Evolutionary conservation across 192 early-diverging fungal genomes (phyloP).

Genomic region (Backusella circina): DNA sequence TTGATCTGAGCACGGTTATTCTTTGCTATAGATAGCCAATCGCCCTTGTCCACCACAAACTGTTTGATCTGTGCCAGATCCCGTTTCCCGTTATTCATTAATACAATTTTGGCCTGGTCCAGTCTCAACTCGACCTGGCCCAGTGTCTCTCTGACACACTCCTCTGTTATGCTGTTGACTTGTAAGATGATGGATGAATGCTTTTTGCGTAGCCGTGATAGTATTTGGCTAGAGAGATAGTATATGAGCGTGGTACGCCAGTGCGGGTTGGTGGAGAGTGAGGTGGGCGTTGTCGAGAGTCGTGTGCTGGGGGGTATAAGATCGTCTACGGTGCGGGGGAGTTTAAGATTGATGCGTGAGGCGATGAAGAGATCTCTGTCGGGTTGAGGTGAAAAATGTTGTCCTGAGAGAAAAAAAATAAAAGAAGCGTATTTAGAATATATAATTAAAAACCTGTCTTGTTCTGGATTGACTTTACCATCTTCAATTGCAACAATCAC

Average conservation of each 20-base stretch:
- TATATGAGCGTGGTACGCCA: constrained; percentile 27
- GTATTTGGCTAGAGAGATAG: constrained; percentile 21
- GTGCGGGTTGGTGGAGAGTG: not conserved
- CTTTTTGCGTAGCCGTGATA: constrained; percentile 10
- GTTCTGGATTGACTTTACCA: constrained; percentile 16
- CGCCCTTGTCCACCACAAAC: constrained; percentile 30
- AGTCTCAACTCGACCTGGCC: not conserved
- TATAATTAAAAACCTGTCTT: no score
- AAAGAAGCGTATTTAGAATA: no score
- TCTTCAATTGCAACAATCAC: constrained; percentile 27
- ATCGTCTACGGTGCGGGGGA: constrained; percentile 20
- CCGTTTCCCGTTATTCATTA: constrained; percentile 19
- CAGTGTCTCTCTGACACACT: not conserved
- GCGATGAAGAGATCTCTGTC: constrained; percentile 18
- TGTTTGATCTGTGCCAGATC: constrained; percentile 19
- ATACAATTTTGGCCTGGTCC: constrained; percentile 20
- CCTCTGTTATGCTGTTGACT: constrained; percentile 2
- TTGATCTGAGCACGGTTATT: constrained; percentile 7
- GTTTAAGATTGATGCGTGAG: constrained; percentile 14
- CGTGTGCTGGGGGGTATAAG: constrained; percentile 23
- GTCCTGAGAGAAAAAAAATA: not conserved
- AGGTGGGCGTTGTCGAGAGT: constrained; percentile 7
- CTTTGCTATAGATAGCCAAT: constrained; percentile 2
- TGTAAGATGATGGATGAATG: constrained; percentile 11
- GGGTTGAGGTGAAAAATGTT: not conserved